phyloP scores from a whole-genome alignment of 768 basidiomycete species.

The Candolleomyces aberdarensis region DNA sequence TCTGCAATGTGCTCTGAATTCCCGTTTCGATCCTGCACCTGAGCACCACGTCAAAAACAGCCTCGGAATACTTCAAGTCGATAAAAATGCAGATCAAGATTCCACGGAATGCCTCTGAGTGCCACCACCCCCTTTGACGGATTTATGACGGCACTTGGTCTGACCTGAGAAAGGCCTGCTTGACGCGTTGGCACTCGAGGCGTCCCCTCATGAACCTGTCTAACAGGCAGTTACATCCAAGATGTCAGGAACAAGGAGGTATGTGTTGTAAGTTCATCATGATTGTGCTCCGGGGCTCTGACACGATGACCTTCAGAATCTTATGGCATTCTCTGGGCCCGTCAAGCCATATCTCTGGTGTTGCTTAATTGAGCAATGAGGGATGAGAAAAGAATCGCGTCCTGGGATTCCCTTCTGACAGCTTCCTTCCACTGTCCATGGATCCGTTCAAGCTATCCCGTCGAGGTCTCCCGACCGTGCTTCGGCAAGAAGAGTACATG shows the following conservation, averaged over 20 bases:
- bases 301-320: neutral
- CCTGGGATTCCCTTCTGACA: neutral
- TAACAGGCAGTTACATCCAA: too few species aligned
- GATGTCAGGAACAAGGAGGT: neutral
- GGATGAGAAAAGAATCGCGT: neutral
- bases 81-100: too few species aligned
- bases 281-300: neutral
- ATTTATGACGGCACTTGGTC: too few species aligned
- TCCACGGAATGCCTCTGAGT: too few species aligned
- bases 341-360: neutral
- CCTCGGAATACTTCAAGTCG: too few species aligned
- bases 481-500: neutral
- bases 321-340: neutral
- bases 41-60: too few species aligned
- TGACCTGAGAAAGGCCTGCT: too few species aligned
- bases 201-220: too few species aligned
- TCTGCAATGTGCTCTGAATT: too few species aligned
- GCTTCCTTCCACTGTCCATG: neutral
- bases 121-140: too few species aligned
- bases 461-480: neutral
- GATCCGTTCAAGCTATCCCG: neutral
- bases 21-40: too few species aligned
- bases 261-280: constrained; percentile 3
- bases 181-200: too few species aligned
- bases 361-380: neutral